phyloP scores from a whole-genome alignment of 208 protist species.

The Zelonia costaricensis region DNA sequence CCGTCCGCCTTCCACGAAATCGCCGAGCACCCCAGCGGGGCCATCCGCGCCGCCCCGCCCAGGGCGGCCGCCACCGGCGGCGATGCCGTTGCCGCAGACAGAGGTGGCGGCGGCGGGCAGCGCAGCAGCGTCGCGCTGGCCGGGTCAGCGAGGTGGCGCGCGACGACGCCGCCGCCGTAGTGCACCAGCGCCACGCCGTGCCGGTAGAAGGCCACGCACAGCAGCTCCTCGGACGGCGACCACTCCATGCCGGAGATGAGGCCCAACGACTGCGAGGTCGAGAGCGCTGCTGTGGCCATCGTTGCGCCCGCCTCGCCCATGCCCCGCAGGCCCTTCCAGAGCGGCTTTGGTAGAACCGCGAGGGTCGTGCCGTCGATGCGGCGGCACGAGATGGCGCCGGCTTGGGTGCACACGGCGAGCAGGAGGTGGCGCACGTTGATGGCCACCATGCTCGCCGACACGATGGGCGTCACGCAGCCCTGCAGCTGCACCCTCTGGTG shows the following conservation, averaged over 20 bases:
- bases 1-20: slow-evolving; percentile 32
- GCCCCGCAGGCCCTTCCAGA: slow-evolving; percentile 60
- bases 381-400: slow-evolving; percentile 55
- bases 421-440: slow-evolving; percentile 62
- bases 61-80: neutral
- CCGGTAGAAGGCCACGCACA: slow-evolving; percentile 63
- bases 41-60: neutral
- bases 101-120: neutral
- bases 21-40: slow-evolving; percentile 22
- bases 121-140: slow-evolving; percentile 16
- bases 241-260: slow-evolving; percentile 58
- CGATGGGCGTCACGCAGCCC: slow-evolving; percentile 31
- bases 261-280: slow-evolving; percentile 17
- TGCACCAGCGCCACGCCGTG: slow-evolving; percentile 61
- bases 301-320: slow-evolving; percentile 16
- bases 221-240: slow-evolving; percentile 55
- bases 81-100: neutral
- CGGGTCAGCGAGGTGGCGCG: slow-evolving; percentile 26
- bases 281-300: neutral
- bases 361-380: slow-evolving; percentile 22
- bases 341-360: slow-evolving; percentile 24
- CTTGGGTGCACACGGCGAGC: slow-evolving; percentile 53
- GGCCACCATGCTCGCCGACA: slow-evolving; percentile 30
- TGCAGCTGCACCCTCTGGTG: slow-evolving; percentile 38
- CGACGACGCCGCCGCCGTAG: slow-evolving; percentile 66